Base-by-base conservation (phyloP, 139 green algal genomes). In the Ettlia oleoabundans region DNA sequence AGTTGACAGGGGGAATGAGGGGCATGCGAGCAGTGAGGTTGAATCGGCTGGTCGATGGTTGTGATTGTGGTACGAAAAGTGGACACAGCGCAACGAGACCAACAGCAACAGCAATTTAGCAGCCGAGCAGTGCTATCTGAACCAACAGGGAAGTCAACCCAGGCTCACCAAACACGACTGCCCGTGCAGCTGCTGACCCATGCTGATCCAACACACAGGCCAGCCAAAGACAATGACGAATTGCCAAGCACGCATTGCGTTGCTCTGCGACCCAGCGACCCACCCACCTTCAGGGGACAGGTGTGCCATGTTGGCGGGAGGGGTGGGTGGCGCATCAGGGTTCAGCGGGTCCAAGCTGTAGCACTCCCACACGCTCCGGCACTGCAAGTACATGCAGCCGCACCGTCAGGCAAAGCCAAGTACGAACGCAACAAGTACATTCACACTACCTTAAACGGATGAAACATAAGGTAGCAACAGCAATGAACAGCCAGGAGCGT, bases 251-350 rank as follows among this genome's bases (percentile, higher is more conserved):
- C n/a, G n/a, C n/a, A n/a, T n/a, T n/a, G n/a, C n/a, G n/a, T n/a
- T n/a, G n/a, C n/a, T n/a, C n/a, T 33, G 26, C 26, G 9, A 69
- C 4, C 63, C 28, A 30, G 32, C 28, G 26, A 68, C 26, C 82
- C 63, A 32, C 85, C 64, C n/a, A 81, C 81, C 77, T 83, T 89
- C 65, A 24, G 47, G 65, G 4, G 78, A 77, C 30, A 83, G 47
- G 78, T 83, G 65, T 0, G 78, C 64, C 78, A 83, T 33, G 47
- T 83, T 83, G 63, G 78, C 51, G 26, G 78, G 78, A 1, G 22
- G 66, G 65, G 9, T 26, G 43, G 62, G 37, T 42, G 78, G 65
- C 0, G 78, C 78, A n/a, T 83, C 78, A 3, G 63, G 35, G 37
- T 83, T 43, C 9, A 30, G 3, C 1, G 78, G 68, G 53, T 84